Conservation (phyloP, 495 filamentous ascomycete species). For the Penicillium angulare region DNA sequence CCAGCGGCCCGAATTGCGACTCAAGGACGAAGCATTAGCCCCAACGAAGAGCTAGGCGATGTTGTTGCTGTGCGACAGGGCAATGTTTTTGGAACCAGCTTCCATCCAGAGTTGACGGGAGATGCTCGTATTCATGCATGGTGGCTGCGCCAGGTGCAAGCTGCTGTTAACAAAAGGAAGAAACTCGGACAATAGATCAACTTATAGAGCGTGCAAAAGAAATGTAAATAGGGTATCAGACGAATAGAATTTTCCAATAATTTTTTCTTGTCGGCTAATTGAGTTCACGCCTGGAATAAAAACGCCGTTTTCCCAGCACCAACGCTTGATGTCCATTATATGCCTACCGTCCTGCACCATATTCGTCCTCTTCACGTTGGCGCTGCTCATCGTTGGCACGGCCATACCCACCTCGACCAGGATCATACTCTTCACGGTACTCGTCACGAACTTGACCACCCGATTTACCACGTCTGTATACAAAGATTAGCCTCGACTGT, state of each 20-base stretch:
- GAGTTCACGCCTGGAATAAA: conserved; percentile 15
- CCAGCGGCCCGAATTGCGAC: conserved; percentile 40
- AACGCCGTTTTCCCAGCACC: conserved; percentile 38
- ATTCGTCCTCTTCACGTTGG: conserved; percentile 57
- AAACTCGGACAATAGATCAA: conserved; percentile 24
- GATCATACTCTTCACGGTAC: conserved; percentile 94
- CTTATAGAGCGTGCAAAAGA: conserved; percentile 15
- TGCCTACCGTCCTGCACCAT: conserved; percentile 48
- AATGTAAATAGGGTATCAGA: conserved; percentile 28
- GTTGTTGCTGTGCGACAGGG: conserved; percentile 90
- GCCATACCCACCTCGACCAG: conserved; percentile 84
- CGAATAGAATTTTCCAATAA: conserved; percentile 22
- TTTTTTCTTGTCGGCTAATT: conserved; percentile 22
- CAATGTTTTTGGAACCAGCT: conserved; percentile 95
- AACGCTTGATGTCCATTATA: conserved; percentile 10
- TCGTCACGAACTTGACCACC: conserved; percentile 97
- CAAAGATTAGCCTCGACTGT: conserved; percentile 11
- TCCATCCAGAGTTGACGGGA: conserved; percentile 91
- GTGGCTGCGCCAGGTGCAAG: conserved; percentile 79
- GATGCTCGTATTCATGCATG: conserved; percentile 89
- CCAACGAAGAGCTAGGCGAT: conserved; percentile 61
- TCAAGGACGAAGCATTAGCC: conserved; percentile 34
- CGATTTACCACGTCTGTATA: conserved; percentile 72
- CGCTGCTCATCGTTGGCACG: conserved; percentile 63
- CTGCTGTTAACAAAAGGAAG: conserved; percentile 30